Evolutionary conservation across 371 early-diverging fungal species (phyloP), one percentile per base, ranked within the genome.

Genomic region (Rhizopus sp.): DNA sequence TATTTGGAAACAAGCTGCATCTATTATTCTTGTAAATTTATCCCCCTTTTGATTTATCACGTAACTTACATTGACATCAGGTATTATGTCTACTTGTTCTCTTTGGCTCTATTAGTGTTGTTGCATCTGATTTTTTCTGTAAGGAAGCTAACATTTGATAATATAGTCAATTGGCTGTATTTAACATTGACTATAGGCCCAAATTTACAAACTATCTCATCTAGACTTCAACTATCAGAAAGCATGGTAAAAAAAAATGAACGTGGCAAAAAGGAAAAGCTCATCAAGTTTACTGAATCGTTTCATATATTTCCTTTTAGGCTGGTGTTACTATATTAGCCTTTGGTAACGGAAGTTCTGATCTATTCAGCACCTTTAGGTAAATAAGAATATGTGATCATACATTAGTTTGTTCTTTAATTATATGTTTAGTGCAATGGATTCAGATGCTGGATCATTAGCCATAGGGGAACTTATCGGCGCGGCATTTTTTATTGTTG

Each of bases 301-400:
- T 23, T 23, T 23, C 23, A 23, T 23, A 23, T 23, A 8, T 49
- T 15, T 17, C 13, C 12, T 57, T 35, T 41, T 56, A 86, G 81
- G 93, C 93, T 3, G 93, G 93, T 12, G 93, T 93, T 5, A 93
- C 93, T 0, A 80, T 93, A 60, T 62, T 93, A 35, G 93, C 93
- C 0, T 80, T 93, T 38, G 94, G 94, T 9, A 93, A 93, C 66
- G 93, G 89, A 10, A 88, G 90, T 23, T 91, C 93, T 3, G 93
- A 93, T 54, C 59, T 93, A 50, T 89, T 93, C 55, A 82, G 88
- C 42, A 92, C 91, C 0, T 88, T 90, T 52, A 80, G 77, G 80
- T 75, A 72, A 42, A 3, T n/a, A 42, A 42, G 16, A 23, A 50
- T 45, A 34, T 6, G 34, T 23, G 29, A 42, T 42, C 8, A 34